Base-by-base conservation (phyloP, 495 filamentous ascomycete genomes). In the Tuber umbilicatum region DNA sequence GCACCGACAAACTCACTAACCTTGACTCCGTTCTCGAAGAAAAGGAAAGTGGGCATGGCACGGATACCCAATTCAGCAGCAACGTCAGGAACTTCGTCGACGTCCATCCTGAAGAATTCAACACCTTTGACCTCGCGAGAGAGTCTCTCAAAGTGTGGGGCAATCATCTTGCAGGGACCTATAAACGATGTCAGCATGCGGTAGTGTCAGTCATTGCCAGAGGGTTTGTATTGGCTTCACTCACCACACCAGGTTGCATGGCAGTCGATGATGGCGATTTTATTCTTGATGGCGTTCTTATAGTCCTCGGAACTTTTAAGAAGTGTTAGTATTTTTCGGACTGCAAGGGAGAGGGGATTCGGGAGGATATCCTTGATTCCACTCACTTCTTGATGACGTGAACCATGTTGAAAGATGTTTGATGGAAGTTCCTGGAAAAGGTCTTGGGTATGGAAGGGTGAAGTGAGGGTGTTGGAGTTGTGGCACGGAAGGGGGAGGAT, bases 41-140 rank as follows among this genome's bases (percentile, higher is more conserved):
- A 84, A 35, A 90, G 74, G 86, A 99, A 97, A 19, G 94, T 97
- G 73, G 95, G 95, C 95, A 99, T 98, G 81, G 95, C 94, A 80
- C 92, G 91, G 85, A 99, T 88, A 77, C 89, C 89, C 73, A 95
- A 89, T 81, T 96, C 89, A 79, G 90, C 87, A 47, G 92, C 91
- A 23, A 97, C 89, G 1, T 91, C 88, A 74, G 90, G 84, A 40
- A 94, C 85, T 75, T 91, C 86, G 84, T 99, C 95, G 76, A 98
- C 94, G 85, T 98, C 94, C 83, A 99, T 84, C 88, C 97, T 97
- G 89, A 88, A 91, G 86, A 97, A 97, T 81, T 88, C 86, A 79
- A 89, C 87, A 73, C 85, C 81, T 75, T 86, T 68, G 84, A 87
- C 86, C 31, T 83, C 77, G 68, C 90, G 79, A 82, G 89, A 87